Conservation (phyloP, 768 basidiomycete species). For the Mycena galopus region DNA sequence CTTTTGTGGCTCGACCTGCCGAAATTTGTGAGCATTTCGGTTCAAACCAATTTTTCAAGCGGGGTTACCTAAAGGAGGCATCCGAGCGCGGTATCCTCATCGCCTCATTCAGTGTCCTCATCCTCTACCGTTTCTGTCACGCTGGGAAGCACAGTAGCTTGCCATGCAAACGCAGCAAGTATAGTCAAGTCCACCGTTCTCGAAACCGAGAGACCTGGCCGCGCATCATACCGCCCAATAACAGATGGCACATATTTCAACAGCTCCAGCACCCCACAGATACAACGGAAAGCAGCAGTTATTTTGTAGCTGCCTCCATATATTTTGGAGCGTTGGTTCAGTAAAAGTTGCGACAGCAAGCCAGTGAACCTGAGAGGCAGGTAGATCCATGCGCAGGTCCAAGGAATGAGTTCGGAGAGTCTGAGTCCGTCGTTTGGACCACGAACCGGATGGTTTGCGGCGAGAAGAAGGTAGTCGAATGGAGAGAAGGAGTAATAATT, state of each 20-base stretch:
- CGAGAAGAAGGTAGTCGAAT: not conserved
- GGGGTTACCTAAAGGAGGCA: not conserved
- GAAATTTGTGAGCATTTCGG: not conserved
- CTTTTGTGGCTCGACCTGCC: not conserved
- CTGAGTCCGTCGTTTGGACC: not conserved
- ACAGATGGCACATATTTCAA: not conserved
- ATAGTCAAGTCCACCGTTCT: not conserved
- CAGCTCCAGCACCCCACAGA: not conserved
- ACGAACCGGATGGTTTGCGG: not conserved
- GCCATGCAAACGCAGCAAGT: constrained; percentile 4
- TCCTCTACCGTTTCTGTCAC: constrained; percentile 27
- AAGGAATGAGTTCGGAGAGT: not conserved
- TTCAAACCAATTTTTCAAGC: not conserved
- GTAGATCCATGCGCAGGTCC: not conserved
- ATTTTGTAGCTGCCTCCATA: constrained; percentile 16
- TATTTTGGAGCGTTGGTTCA: constrained; percentile 10
- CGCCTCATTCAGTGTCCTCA: constrained; percentile 26
- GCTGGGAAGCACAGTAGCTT: constrained; percentile 27
- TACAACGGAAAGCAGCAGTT: not conserved
- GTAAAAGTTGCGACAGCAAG: not conserved
- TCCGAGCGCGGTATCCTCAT: not conserved
- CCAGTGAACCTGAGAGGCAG: not conserved
- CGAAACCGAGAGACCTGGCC: not conserved
- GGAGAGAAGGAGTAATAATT: not conserved
- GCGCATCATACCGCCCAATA: constrained; percentile 1